Percentiles rank a stretch among this genome's conserved stretches.
Conservation (phyloP, 148 eudicot genomes). For the Chenopodium quinoa region DNA sequence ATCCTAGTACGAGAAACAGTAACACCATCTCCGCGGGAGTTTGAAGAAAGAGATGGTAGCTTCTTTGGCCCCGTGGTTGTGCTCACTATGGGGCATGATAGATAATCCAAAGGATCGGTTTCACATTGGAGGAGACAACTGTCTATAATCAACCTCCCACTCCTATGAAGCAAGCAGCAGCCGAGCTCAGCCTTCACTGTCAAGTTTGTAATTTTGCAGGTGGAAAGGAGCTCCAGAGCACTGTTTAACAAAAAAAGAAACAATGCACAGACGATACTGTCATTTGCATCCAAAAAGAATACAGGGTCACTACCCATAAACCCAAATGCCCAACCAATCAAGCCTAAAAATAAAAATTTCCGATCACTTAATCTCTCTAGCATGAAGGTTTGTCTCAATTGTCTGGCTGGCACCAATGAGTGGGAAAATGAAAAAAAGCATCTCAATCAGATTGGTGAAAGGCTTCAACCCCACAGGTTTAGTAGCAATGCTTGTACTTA, state of each 20-base stretch:
- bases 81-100: slow-evolving; percentile 84
- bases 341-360: background rate
- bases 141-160: slow-evolving; percentile 84
- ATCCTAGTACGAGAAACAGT: slow-evolving; percentile 78
- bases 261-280: slow-evolving; percentile 9
- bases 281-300: slow-evolving; percentile 15
- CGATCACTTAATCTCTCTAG: background rate
- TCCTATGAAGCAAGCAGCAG: slow-evolving; percentile 92
- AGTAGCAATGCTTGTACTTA: slow-evolving; percentile 6
- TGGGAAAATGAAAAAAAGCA: background rate
- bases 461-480: slow-evolving; percentile 5
- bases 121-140: slow-evolving; percentile 89
- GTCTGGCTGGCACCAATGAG: background rate
- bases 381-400: background rate
- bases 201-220: slow-evolving; percentile 83
- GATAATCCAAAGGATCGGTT: slow-evolving; percentile 81
- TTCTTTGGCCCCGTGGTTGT: slow-evolving; percentile 49
- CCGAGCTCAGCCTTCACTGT: slow-evolving; percentile 92
- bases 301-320: slow-evolving; percentile 8
- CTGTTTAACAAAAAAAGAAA: slow-evolving; percentile 41
- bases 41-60: slow-evolving; percentile 36
- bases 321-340: background rate
- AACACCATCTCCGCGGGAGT: slow-evolving; percentile 60
- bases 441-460: background rate
- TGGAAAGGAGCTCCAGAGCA: slow-evolving; percentile 91